These are phyloP conservation scores for Malus fusca DNA, from an alignment of 306 rosid species.

Conservation along the genomic window DNA sequence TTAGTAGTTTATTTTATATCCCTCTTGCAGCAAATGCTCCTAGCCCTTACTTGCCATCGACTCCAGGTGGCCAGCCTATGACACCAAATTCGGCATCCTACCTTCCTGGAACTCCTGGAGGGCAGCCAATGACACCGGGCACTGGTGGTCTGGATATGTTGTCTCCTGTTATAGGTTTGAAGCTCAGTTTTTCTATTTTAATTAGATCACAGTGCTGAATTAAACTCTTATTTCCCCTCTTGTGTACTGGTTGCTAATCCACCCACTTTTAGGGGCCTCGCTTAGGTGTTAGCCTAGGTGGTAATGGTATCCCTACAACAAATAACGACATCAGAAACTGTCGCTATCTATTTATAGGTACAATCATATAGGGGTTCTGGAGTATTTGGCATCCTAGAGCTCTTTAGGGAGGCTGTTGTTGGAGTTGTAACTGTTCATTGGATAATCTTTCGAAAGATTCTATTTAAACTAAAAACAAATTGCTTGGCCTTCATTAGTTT, in stretches of 20 bases:
- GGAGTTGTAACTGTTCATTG: neutral
- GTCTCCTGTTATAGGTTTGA: slow-evolving; percentile 87
- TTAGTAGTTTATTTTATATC: neutral
- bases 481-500: neutral
- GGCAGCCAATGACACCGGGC: slow-evolving; percentile 99
- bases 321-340: neutral
- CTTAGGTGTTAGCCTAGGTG: neutral
- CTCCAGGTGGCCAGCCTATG: slow-evolving; percentile 99
- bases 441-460: neutral
- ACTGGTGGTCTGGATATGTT: slow-evolving; percentile 91
- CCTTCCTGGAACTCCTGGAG: slow-evolving; percentile 99
- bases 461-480: neutral
- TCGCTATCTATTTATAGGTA: neutral
- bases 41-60: slow-evolving; percentile 96
- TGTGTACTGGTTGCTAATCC: neutral
- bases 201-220: neutral
- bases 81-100: slow-evolving; percentile 92
- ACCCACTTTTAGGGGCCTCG: neutral
- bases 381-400: neutral
- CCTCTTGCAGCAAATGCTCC: slow-evolving; percentile 85
- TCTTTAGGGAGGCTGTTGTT: neutral
- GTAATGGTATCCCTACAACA: neutral
- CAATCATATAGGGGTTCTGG: neutral
- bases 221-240: neutral
- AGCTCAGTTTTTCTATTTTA: neutral